Base-by-base conservation (phyloP, 2,329 filamentous ascomycete species). In the Paraphaeosphaeria sporulosa region DNA sequence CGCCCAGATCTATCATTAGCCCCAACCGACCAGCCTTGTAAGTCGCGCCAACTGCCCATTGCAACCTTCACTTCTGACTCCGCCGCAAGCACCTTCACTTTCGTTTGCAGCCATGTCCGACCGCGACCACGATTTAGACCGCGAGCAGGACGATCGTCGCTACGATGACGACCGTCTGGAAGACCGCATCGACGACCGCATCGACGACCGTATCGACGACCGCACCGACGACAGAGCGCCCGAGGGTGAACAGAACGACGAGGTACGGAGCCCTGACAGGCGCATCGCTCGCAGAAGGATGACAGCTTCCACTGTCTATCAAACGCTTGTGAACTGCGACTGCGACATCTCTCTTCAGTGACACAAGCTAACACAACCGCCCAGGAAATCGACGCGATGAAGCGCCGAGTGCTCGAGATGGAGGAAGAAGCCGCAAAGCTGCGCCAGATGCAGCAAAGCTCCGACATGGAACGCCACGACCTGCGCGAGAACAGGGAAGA, bases 401-500 rank as follows among this genome's bases (percentile, higher is more conserved):
- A 83, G 74, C 80, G 82, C 72, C 81, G 82, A 69, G 82, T 84
- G 23, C 79, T 83, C 70, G 82, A 84, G 71, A 84, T 90, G 67
- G 82, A 87, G 59, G 82, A 88, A 23, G 87, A 90, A 68, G 85
- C 82, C 1, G 76, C 80, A 6, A 84, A 84, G 67, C 80, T 89
- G 9, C 83, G 84, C 32, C 79, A 82, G 9, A 82, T 87, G 81
- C 83, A 87, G 47, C 84, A 82, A 17, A 84, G 70, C 56, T 86
- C 98, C 63, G 94, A 98, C 77, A 89, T 94, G 76, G 91, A 95
- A 72, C 89, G 88, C 64, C 89, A 93, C 66, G 92, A 92, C 70
- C 85, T 95, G 63, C 88, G 90, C 67, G 95, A 98, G 76, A 93
- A 94, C 82, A 96, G 96, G 80, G 94, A 97, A 78, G 96, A 97